Conservation (phyloP, 371 early-diverging fungal genomes). For the Chytridiales sp. region DNA sequence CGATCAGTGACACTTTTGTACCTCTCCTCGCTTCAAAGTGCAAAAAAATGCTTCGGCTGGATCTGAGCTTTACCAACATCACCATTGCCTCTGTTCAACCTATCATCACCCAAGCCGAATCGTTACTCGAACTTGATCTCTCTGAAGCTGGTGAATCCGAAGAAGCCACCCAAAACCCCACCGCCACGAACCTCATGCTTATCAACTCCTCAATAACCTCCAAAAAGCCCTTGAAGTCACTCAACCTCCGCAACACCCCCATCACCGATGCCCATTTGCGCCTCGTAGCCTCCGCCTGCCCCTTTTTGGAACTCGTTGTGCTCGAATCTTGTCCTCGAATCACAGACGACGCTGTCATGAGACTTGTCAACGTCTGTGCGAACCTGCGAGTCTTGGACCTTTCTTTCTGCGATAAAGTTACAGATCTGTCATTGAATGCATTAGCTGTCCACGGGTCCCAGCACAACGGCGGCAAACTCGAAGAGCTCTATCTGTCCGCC, state of each 20-base stretch:
- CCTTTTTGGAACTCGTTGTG: slow-evolving; percentile 39
- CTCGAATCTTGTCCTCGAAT: slow-evolving; percentile 46
- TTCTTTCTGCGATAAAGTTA: slow-evolving; percentile 47
- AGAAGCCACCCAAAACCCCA: background rate
- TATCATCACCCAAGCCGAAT: slow-evolving; percentile 34
- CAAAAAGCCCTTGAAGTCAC: slow-evolving; percentile 37
- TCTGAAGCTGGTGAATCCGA: slow-evolving; percentile 43
- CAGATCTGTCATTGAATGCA: slow-evolving; percentile 44
- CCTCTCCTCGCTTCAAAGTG: slow-evolving; percentile 42
- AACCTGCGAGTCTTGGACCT: slow-evolving; percentile 38
- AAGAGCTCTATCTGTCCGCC: slow-evolving; percentile 44
- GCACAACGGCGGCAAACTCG: slow-evolving; percentile 25
- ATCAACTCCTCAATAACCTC: slow-evolving; percentile 16
- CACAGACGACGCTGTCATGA: slow-evolving; percentile 43
- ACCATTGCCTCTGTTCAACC: slow-evolving; percentile 40
- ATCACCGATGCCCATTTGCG: slow-evolving; percentile 44
- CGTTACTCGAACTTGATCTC: slow-evolving; percentile 43
- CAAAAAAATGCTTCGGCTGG: slow-evolving; percentile 36
- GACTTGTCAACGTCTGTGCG: slow-evolving; percentile 37
- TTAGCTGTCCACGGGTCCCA: slow-evolving; percentile 35
- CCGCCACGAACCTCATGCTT: background rate
- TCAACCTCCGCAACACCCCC: slow-evolving; percentile 49
- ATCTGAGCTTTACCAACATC: slow-evolving; percentile 47
- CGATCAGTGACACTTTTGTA: slow-evolving; percentile 48
- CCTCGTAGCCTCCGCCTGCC: slow-evolving; percentile 40